A percentile compares a stretch with the other conserved stretches of the same genome.
phyloP scores from a whole-genome alignment of 164 flowering plant genomes.

The Chloranthus sessilifolius region DNA sequence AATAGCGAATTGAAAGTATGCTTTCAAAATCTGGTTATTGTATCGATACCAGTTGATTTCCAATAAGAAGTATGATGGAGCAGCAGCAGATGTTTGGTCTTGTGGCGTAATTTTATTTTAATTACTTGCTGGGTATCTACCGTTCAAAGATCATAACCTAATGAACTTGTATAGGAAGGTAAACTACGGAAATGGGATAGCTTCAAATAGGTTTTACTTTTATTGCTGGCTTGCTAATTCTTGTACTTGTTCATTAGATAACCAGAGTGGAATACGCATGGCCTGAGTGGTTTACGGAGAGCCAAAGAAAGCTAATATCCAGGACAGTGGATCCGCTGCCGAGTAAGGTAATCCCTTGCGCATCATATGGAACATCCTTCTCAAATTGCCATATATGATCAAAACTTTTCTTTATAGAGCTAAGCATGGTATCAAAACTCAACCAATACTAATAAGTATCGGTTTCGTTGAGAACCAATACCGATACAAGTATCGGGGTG shows the following conservation, averaged over 20 bases:
- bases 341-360: conserved; percentile 41
- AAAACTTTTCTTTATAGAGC: no score
- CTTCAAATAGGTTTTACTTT: no score
- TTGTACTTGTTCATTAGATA: conserved; percentile 36
- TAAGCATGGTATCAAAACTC: no score
- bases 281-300: conserved; percentile 54
- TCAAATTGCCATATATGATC: no score
- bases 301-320: conserved; percentile 43
- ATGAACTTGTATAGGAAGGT: conserved; percentile 58
- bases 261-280: conserved; percentile 46
- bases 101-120: conserved; percentile 77
- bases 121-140: conserved; percentile 62
- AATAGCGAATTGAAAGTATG: neutral
- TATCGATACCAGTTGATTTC: conserved; percentile 36
- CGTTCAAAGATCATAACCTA: conserved; percentile 59
- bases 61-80: conserved; percentile 51
- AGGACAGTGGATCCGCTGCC: conserved; percentile 54
- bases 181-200: neutral
- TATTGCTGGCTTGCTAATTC: conserved; percentile 8
- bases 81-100: conserved; percentile 71
- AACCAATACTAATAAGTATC: no score
- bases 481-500: no score
- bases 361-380: no score
- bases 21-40: neutral
- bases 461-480: no score